Evolutionary conservation across 768 basidiomycete species (phyloP), one percentile per base, ranked within the genome.

Genomic region (Phaeotremella fagi): DNA sequence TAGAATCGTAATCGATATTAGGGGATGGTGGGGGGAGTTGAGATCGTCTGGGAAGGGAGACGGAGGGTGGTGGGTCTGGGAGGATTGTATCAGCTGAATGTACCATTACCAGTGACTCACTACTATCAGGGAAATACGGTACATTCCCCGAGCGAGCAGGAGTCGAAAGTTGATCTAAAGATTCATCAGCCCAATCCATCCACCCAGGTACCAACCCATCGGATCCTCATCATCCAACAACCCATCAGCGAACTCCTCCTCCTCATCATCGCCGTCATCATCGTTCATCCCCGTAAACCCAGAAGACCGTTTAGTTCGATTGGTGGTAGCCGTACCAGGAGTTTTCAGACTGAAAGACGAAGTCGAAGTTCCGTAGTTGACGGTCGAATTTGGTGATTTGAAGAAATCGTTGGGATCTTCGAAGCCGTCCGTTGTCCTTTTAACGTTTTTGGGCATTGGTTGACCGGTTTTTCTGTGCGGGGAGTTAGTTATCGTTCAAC

Each of bases 391-490:
- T 3, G 73, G 66, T 0, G 61, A 64, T 6, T 50, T 33, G 65
- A 77, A 75, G 67, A 74, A 77, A 14, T 49, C 64, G 29, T 59
- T 61, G 22, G 70, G 54, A 48, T 73, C 70, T 51, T 78, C 76
- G 52, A 74, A 72, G 0, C 77, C 77, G 11, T 71, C 68, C 1
- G 50, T 60, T 28, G 61, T 55, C 4, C 67, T 59, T 1, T 54
- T 63, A 2, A 75, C 68, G 33, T 67, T 55, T 2, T 54, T 63
- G 4, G 75, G 75, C 55, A 75, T 73, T 4, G 50, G 22, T 5
- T 15, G 37, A 33, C 29, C 47, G 43, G 31, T 14, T 41, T 24
- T 31, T 5, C 45, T 24, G 7, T 48, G 14, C 18, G 4, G 18
- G 14, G 9, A 3, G 29, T 25, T 16, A 46, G 15, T 31, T 18